Evolutionary conservation across 2,329 filamentous ascomycete species (phyloP), one percentile per base, ranked within the genome.

Genomic region (Hypoxylon sp.): DNA sequence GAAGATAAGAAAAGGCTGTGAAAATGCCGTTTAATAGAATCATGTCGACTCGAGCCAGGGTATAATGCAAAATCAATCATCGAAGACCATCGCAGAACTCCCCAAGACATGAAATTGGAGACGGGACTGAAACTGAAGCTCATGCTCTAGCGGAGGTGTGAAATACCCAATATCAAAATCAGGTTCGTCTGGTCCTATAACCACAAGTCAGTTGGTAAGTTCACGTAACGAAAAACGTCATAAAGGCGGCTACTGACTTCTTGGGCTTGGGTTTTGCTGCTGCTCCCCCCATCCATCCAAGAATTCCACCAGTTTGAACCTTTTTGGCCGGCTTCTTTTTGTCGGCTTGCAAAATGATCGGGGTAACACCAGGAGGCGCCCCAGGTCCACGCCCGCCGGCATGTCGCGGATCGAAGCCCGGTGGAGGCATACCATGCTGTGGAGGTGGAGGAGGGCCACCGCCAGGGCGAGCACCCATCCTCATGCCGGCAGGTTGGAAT

Each of bases 261-360:
- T 71, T 80, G 56, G 67, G 22, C 50, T 66, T 65, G 28, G 65
- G 50, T 22, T 50, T 17, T 65, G 75, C 77, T 7, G 68, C 49
- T 17, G 73, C 69, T 56, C 61, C 66, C 5, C 72, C 73, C 61
- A 79, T 72, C 75, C 76, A 79, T 8, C 69, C 73, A 8, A 79
- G 69, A 55, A 79, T 59, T 6, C 73, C 70, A 13, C 69, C 70
- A 22, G 44, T 28, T 15, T 69, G 54, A 3, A 67, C 53, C 50
- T 74, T 74, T 55, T 68, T 73, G 30, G 39, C 59, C 17, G 67
- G n/a, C 62, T 74, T 75, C 60, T 72, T 76, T 15, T 69, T 70
- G 15, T 64, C 69, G 13, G 70, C 75, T 3, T 70, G 67, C 1
- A 79, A 51, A 17, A 78, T 51, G 0, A 49, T n/a, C 6, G 59